Percentiles rank a stretch among this genome's conserved stretches.
These are phyloP conservation scores for Vickermania spadyakhi DNA, from an alignment of 208 protist species.

Conservation along the genomic window DNA sequence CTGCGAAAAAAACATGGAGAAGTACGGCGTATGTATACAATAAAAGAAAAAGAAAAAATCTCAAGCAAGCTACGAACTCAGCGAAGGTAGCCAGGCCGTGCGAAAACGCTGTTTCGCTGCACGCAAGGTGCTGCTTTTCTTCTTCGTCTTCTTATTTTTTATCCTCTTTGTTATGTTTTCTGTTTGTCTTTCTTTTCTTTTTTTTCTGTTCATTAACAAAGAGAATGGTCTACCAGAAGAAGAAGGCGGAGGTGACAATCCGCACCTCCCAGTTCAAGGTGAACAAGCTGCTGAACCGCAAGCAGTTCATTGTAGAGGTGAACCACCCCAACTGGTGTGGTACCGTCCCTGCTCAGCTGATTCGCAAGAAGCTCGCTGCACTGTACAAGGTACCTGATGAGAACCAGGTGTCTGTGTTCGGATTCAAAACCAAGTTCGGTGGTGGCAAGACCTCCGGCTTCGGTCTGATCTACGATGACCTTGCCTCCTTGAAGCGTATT, in stretches of 20 bases:
- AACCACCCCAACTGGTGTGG: conserved; percentile 83
- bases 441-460: conserved; percentile 98
- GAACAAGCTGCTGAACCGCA: conserved; percentile 98
- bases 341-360: conserved; percentile 91
- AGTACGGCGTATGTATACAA: too few relatives aligned
- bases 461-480: conserved; percentile 99
- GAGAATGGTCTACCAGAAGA: conserved; percentile 88
- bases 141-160: too few relatives aligned
- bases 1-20: too few relatives aligned
- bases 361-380: conserved; percentile 93
- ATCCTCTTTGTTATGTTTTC: too few relatives aligned
- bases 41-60: too few relatives aligned
- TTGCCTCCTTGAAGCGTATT: conserved; percentile 91
- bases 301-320: conserved; percentile 97
- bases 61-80: too few relatives aligned
- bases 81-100: too few relatives aligned
- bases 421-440: conserved; percentile 98
- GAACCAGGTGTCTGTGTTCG: conserved; percentile 95
- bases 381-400: conserved; percentile 97
- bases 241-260: conserved; percentile 87
- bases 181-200: too few relatives aligned
- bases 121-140: too few relatives aligned
- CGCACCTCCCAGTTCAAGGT: conserved; percentile 98
- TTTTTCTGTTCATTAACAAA: conserved; percentile 2
- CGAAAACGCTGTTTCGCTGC: too few relatives aligned